phyloP scores from a whole-genome alignment of 305 asterid genomes.

The Andrographis paniculata region DNA sequence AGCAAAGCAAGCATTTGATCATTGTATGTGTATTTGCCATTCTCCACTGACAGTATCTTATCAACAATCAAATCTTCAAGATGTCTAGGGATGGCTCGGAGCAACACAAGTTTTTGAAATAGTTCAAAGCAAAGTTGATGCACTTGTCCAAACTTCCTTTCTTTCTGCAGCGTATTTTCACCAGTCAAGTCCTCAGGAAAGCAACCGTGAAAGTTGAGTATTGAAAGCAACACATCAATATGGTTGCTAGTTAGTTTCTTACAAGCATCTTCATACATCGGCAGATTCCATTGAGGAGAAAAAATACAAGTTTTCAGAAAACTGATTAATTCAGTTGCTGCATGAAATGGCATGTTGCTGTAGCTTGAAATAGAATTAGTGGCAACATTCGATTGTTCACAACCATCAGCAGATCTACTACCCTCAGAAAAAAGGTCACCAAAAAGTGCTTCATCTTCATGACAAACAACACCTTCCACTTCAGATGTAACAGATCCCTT shows the following conservation, averaged over 20 bases:
- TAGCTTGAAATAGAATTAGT: slow-evolving; percentile 44
- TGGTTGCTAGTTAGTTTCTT: slow-evolving; percentile 50
- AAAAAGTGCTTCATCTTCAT: slow-evolving; percentile 95
- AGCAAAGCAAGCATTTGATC: slow-evolving; percentile 85
- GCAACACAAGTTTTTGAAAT: slow-evolving; percentile 62
- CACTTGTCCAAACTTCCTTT: slow-evolving; percentile 48
- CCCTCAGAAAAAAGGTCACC: slow-evolving; percentile 98
- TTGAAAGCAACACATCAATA: slow-evolving; percentile 54
- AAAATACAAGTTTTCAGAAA: slow-evolving; percentile 60
- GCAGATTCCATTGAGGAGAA: slow-evolving; percentile 70
- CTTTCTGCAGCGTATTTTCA: slow-evolving; percentile 48
- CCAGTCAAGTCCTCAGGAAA: slow-evolving; percentile 45
- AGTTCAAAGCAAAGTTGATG: slow-evolving; percentile 72
- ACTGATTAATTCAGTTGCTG: slow-evolving; percentile 61
- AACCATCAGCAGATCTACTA: slow-evolving; percentile 84
- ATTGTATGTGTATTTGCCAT: slow-evolving; percentile 64
- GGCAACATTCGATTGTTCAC: slow-evolving; percentile 60
- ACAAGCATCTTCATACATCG: slow-evolving; percentile 56
- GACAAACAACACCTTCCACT: slow-evolving; percentile 64
- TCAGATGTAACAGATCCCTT: slow-evolving; percentile 67
- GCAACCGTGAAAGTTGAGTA: slow-evolving; percentile 49
- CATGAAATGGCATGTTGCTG: slow-evolving; percentile 74
- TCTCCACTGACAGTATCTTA: slow-evolving; percentile 53
- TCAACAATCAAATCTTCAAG: slow-evolving; percentile 70
- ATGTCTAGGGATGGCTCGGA: slow-evolving; percentile 49